phyloP scores from a whole-genome alignment of 2,329 filamentous ascomycete genomes.

The Fusarium coffeatum region DNA sequence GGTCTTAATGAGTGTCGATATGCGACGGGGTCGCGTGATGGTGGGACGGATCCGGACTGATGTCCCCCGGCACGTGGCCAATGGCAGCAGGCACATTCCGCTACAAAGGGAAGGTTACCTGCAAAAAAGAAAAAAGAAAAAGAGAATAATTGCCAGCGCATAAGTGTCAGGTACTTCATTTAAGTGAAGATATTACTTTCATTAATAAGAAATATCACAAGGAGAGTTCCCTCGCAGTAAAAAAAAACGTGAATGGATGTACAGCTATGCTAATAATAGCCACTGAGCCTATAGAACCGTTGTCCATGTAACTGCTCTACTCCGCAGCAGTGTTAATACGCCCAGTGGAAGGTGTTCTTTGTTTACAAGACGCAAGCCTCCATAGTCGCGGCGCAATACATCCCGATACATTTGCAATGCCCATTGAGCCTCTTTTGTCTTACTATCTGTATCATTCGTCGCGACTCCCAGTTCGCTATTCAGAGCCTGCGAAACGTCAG shows the following conservation, averaged over 20 bases:
- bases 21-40: neutral
- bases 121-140: neutral
- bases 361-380: neutral
- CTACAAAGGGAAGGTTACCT: neutral
- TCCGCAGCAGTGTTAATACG: neutral
- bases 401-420: constrained; percentile 4
- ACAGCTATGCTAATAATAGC: neutral
- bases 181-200: fast-evolving
- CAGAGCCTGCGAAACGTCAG: neutral
- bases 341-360: neutral
- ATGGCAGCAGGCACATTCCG: neutral
- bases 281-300: neutral
- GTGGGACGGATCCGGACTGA: neutral
- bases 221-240: fast-evolving
- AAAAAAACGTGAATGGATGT: fast-evolving
- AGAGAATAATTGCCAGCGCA: neutral
- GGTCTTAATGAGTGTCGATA: neutral
- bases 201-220: neutral
- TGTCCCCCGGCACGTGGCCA: neutral
- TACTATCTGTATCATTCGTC: neutral
- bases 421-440: neutral
- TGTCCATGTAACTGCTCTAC: neutral
- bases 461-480: neutral
- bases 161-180: neutral
- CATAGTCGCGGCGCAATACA: neutral